phyloP scores from a whole-genome alignment of 1,284 basidiomycete genomes.

The Trichosporon sp. region DNA sequence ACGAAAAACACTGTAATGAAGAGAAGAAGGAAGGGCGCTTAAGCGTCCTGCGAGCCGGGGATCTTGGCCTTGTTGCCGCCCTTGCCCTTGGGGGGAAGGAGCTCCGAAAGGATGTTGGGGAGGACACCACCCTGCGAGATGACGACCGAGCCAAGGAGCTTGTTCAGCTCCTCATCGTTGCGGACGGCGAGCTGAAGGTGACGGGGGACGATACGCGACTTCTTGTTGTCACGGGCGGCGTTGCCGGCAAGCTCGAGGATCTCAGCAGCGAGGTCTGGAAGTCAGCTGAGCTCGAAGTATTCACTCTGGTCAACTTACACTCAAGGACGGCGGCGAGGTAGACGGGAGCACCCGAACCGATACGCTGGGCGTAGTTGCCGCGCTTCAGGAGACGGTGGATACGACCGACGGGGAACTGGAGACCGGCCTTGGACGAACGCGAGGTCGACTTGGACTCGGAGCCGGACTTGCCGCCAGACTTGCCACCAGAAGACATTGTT shows the following conservation, averaged over 20 bases:
- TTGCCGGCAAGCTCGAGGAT: slow-evolving; percentile 86
- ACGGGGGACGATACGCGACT: slow-evolving; percentile 85
- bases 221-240: slow-evolving; percentile 55
- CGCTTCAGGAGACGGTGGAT: slow-evolving; percentile 83
- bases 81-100: slow-evolving; percentile 66
- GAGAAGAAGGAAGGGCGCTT: slow-evolving; percentile 23
- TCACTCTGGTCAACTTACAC: slow-evolving; percentile 26
- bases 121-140: slow-evolving; percentile 92
- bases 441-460: slow-evolving; percentile 64
- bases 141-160: slow-evolving; percentile 71
- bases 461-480: slow-evolving; percentile 60
- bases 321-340: slow-evolving; percentile 71
- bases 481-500: slow-evolving; percentile 63
- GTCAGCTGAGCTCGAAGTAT: slow-evolving; percentile 18
- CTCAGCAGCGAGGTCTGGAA: slow-evolving; percentile 72
- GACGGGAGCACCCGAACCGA: slow-evolving; percentile 62
- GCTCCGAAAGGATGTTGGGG: slow-evolving; percentile 68
- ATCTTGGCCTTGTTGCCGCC: slow-evolving; percentile 39
- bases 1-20: slow-evolving; percentile 22
- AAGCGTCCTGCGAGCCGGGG: slow-evolving; percentile 54
- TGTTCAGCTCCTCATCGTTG: slow-evolving; percentile 73
- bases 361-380: slow-evolving; percentile 81
- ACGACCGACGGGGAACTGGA: slow-evolving; percentile 85
- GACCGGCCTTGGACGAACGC: slow-evolving; percentile 79
- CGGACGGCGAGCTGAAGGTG: slow-evolving; percentile 88